phyloP scores from a whole-genome alignment of 139 green algal species.

The Picochlorum sp. region DNA sequence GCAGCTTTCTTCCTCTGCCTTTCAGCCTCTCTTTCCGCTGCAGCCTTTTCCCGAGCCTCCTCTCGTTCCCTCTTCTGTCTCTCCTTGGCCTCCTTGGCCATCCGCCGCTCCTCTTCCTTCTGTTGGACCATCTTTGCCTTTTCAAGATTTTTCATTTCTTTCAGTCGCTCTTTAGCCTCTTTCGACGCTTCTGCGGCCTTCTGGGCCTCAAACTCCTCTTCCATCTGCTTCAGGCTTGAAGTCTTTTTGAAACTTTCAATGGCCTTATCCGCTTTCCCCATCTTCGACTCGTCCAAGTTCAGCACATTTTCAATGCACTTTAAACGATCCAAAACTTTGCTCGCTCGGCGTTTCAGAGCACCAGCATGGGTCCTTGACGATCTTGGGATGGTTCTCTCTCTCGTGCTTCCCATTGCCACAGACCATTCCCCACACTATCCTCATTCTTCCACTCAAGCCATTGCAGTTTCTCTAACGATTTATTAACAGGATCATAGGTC shows the following conservation, averaged over 20 bases:
- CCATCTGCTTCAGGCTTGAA: not conserved
- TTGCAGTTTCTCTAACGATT: conserved; percentile 4
- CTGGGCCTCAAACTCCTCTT: not conserved
- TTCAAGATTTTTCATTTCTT: not conserved
- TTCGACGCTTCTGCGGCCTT: not conserved
- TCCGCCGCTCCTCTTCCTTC: not conserved
- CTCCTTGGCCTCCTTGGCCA: not conserved
- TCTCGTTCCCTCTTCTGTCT: not conserved
- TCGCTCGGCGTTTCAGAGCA: conserved; percentile 32
- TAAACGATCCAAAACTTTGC: conserved; percentile 8
- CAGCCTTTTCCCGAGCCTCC: conserved; percentile 4
- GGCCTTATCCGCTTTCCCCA: not conserved
- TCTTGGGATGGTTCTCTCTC: conserved; percentile 44
- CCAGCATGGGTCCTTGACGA: conserved; percentile 12
- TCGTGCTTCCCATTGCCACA: conserved; percentile 64
- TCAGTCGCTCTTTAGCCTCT: not conserved
- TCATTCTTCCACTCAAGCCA: not conserved
- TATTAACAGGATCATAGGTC: conserved; percentile 46
- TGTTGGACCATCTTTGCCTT: too few species aligned
- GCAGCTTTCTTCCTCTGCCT: conserved; percentile 16
- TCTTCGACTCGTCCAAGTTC: not conserved
- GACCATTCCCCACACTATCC: not conserved
- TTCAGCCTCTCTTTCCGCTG: conserved; percentile 12
- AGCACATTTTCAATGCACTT: not conserved
- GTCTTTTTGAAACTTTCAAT: not conserved